Percentiles rank a stretch among this genome's conserved stretches.
Conservation (phyloP, 176 grass and related monocot species). For the Urochloa ruziziensis region DNA sequence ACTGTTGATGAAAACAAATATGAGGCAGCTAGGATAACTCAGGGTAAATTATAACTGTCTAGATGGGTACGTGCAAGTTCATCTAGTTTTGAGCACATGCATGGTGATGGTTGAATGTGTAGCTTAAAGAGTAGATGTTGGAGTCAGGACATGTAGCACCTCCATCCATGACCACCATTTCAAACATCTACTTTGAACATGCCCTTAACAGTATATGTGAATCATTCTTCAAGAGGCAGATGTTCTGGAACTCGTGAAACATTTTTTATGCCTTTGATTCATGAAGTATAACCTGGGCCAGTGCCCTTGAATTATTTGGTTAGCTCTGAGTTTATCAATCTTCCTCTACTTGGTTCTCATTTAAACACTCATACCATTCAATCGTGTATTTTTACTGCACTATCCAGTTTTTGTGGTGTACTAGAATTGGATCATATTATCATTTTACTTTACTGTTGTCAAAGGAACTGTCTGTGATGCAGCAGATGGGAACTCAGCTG, state of each 20-base stretch:
- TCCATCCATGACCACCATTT: not conserved
- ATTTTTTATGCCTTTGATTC: not conserved
- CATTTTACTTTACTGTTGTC: not conserved
- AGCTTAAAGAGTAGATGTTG: not conserved
- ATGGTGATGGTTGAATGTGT: not conserved
- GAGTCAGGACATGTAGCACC: not conserved
- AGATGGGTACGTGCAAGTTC: not conserved
- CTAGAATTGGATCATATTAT: not conserved
- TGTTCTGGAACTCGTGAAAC: not conserved
- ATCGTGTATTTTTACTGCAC: not conserved
- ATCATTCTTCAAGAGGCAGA: not conserved
- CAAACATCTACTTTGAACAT: not conserved
- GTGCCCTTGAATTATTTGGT: not conserved
- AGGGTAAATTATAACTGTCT: not conserved
- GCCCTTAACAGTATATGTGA: not conserved
- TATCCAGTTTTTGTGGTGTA: not conserved
- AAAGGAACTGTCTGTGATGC: not conserved
- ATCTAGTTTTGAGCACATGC: not conserved
- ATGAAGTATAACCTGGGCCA: not conserved
- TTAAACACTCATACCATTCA: not conserved
- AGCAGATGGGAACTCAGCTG: slow-evolving; percentile 4
- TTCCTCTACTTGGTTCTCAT: slow-evolving; percentile 12
- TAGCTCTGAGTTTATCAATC: not conserved
- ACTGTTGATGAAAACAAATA: not conserved
- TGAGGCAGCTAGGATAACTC: not conserved